phyloP scores from a whole-genome alignment of 768 basidiomycete genomes.

The Tubosaeta sp. region DNA sequence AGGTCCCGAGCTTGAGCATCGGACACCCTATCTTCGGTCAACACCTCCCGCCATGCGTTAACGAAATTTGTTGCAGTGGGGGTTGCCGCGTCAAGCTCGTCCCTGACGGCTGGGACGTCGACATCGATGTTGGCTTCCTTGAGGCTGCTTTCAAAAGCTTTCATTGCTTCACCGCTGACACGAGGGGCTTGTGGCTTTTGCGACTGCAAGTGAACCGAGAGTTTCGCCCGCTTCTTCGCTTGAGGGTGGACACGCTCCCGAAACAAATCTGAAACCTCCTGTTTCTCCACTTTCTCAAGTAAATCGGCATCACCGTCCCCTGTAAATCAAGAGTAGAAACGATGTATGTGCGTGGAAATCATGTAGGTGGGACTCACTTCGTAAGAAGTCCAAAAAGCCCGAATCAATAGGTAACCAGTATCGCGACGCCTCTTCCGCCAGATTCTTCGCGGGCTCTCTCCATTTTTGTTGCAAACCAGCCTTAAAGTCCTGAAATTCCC shows the following conservation, averaged over 20 bases:
- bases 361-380: slow-evolving; percentile 50
- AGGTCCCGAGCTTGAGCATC: slow-evolving; percentile 43
- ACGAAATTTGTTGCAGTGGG: slow-evolving; percentile 59
- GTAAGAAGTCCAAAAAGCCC: slow-evolving; percentile 83
- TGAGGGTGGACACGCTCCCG: slow-evolving; percentile 62
- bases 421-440: slow-evolving; percentile 70
- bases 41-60: slow-evolving; percentile 52
- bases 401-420: slow-evolving; percentile 70
- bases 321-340: slow-evolving; percentile 27
- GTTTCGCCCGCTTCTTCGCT: slow-evolving; percentile 68
- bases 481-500: slow-evolving; percentile 77
- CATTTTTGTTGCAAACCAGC: slow-evolving; percentile 72
- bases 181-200: slow-evolving; percentile 56
- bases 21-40: slow-evolving; percentile 39
- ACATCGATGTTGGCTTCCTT: slow-evolving; percentile 44
- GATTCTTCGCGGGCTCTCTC: slow-evolving; percentile 84
- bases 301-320: slow-evolving; percentile 69
- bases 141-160: slow-evolving; percentile 56
- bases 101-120: slow-evolving; percentile 48
- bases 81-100: slow-evolving; percentile 48
- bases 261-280: slow-evolving; percentile 73
- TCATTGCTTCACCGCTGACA: slow-evolving; percentile 60
- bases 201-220: slow-evolving; percentile 78
- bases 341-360: not conserved
- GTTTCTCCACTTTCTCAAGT: slow-evolving; percentile 62